These are phyloP conservation scores for Phytophthora multivora DNA, from an alignment of 352 stramenopile species.

Conservation along the genomic window DNA sequence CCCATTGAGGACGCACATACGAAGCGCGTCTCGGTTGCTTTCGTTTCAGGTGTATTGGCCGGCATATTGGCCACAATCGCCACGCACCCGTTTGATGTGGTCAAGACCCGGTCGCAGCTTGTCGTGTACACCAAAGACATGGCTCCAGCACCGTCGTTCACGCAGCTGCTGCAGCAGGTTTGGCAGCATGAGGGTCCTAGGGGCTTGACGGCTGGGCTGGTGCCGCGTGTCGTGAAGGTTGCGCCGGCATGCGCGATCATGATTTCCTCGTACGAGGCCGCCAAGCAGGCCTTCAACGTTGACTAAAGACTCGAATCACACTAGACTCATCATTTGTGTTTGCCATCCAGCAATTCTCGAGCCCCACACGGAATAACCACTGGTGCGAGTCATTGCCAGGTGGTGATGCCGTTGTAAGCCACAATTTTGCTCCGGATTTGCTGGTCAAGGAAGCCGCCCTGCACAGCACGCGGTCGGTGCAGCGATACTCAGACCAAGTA, in stretches of 20 bases:
- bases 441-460: slow-evolving; percentile 20
- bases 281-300: slow-evolving; percentile 61
- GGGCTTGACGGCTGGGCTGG: slow-evolving; percentile 55
- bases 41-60: slow-evolving; percentile 82
- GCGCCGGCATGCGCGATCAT: slow-evolving; percentile 82
- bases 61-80: slow-evolving; percentile 86
- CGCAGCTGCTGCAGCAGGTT: slow-evolving; percentile 56
- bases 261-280: slow-evolving; percentile 76
- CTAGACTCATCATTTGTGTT: slow-evolving; percentile 8
- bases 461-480: slow-evolving; percentile 1
- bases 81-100: slow-evolving; percentile 96
- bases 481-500: slow-evolving; percentile 6
- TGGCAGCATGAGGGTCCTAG: slow-evolving; percentile 45
- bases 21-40: slow-evolving; percentile 60
- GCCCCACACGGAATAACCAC: background rate
- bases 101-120: slow-evolving; percentile 92
- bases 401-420: slow-evolving; percentile 8
- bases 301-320: slow-evolving; percentile 19
- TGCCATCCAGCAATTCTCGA: background rate
- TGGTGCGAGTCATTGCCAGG: background rate
- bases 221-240: slow-evolving; percentile 68
- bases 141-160: slow-evolving; percentile 29
- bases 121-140: slow-evolving; percentile 49
- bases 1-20: slow-evolving; percentile 30
- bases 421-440: slow-evolving; percentile 36